Percentiles rank a stretch among this genome's conserved stretches.
These are phyloP conservation scores for Spinacia oleracea DNA, from an alignment of 179 eudicot genomes.

Conservation along the genomic window DNA sequence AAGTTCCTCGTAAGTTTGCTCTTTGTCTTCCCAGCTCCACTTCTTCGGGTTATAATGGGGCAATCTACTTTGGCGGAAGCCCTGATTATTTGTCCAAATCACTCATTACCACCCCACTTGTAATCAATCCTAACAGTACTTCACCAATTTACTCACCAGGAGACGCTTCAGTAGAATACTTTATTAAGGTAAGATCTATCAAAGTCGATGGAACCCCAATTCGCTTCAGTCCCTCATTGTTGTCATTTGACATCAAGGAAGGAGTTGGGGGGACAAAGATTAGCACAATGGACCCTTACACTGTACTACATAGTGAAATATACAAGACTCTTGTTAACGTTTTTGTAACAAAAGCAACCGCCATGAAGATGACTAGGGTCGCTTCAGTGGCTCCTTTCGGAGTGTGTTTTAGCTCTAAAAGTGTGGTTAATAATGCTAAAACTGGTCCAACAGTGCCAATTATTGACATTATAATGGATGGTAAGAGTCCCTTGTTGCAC, in stretches of 20 bases:
- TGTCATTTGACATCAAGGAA: slow-evolving; percentile 19
- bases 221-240: slow-evolving; percentile 31
- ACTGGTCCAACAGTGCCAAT: slow-evolving; percentile 36
- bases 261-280: slow-evolving; percentile 54
- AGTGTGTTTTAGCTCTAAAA: slow-evolving; percentile 39
- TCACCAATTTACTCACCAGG: slow-evolving; percentile 8
- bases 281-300: slow-evolving; percentile 56
- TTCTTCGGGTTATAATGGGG: slow-evolving; percentile 33
- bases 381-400: slow-evolving; percentile 37
- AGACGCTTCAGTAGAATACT: slow-evolving; percentile 38
- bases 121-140: slow-evolving; percentile 33
- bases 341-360: slow-evolving; percentile 23
- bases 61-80: slow-evolving; percentile 45
- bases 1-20: slow-evolving; percentile 43
- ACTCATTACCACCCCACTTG: slow-evolving; percentile 42
- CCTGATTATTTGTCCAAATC: slow-evolving; percentile 43
- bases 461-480: slow-evolving; percentile 41
- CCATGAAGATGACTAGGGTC: slow-evolving; percentile 31
- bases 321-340: slow-evolving; percentile 21
- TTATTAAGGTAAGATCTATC: slow-evolving; percentile 39
- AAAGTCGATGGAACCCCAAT: slow-evolving; percentile 35
- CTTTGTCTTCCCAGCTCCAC: slow-evolving; percentile 41
- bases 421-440: background rate
- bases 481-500: slow-evolving; percentile 13
- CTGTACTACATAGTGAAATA: slow-evolving; percentile 37